phyloP scores from a whole-genome alignment of 2,329 filamentous ascomycete genomes.

The Cercospora janseana region DNA sequence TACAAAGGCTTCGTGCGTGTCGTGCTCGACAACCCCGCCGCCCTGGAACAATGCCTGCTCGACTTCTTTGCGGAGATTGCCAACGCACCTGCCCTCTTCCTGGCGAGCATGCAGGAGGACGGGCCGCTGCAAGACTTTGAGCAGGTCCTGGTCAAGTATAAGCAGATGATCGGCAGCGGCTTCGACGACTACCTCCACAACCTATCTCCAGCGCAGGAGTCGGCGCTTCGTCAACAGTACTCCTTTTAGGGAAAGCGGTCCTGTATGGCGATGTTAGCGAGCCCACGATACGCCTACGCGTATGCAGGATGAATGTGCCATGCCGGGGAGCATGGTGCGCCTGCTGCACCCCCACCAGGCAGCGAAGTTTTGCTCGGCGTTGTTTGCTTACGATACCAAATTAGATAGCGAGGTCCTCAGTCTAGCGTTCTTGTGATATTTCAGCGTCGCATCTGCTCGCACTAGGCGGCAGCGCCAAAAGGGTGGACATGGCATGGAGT shows the following conservation, averaged over 20 bases:
- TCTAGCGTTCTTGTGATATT: conserved; percentile 29
- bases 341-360: conserved; percentile 1
- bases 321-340: neutral
- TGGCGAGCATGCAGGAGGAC: conserved; percentile 59
- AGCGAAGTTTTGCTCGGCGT: conserved; percentile 16
- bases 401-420: conserved; percentile 29
- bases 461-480: conserved; percentile 37
- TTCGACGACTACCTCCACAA: conserved; percentile 53
- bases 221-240: conserved; percentile 47
- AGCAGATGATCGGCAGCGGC: conserved; percentile 52
- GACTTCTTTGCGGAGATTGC: conserved; percentile 84
- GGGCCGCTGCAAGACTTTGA: conserved; percentile 70
- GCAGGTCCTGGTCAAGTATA: conserved; percentile 55
- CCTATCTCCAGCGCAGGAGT: conserved; percentile 46
- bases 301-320: neutral
- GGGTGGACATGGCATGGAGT: conserved; percentile 24
- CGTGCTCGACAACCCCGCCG: conserved; percentile 81
- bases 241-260: conserved; percentile 35
- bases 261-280: conserved; percentile 16
- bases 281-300: conserved; percentile 8
- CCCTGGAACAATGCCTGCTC: conserved; percentile 81
- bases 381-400: conserved; percentile 29
- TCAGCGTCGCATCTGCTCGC: conserved; percentile 40
- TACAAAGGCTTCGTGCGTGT: conserved; percentile 86
- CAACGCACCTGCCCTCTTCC: conserved; percentile 58